Evolutionary conservation across 2,329 filamentous ascomycete genomes (phyloP), one percentile per base, ranked within the genome.

Genomic region (Tolypocladium album): DNA sequence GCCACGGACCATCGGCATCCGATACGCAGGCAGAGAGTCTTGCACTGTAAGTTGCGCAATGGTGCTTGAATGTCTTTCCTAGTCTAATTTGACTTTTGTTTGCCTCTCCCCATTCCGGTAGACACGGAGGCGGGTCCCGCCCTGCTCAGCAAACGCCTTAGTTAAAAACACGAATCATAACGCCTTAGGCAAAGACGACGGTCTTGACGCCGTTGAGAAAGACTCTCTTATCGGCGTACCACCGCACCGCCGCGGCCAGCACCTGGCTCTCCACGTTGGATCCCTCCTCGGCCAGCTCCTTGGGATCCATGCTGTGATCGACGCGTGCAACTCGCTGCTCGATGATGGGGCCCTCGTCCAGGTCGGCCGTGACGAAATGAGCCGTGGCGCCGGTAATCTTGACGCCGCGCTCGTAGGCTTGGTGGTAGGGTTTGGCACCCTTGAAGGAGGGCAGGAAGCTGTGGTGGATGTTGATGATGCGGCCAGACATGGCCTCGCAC

Each of bases 381-480:
- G 90, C 90, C 2, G 89, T 92, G 31, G 90, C 90, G 61, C 90
- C 90, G 60, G 92, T 92, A 67, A 94, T 93, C 82, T 94, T 94
- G 65, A 94, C 90, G 62, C 90, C 90, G 36, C 89, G 84, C 64
- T 93, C 89, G 70, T 89, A 92, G 9, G 90, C 90, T 79, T 94
- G 90, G 74, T 93, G 90, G 75, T 94, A 94, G 3, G 90, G 90
- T 76, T 90, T 91, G 38, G 90, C 90, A 62, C 90, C 90, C 81
- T 94, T 94, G 83, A 94, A 94, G 12, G 83, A 87, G 0, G 90
- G 90, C 80, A 94, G 73, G 83, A 94, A 94, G 66, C 84, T 88
- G 77, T 94, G 90, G 77, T 94, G 90, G 74, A 94, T 93, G 77
- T 94, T 94, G 87, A 94, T 93, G 76, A 94, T 94, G 71, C 85